These are phyloP conservation scores for Tetragonia tetragonoides DNA, from an alignment of 148 eudicot genomes.

Conservation along the genomic window DNA sequence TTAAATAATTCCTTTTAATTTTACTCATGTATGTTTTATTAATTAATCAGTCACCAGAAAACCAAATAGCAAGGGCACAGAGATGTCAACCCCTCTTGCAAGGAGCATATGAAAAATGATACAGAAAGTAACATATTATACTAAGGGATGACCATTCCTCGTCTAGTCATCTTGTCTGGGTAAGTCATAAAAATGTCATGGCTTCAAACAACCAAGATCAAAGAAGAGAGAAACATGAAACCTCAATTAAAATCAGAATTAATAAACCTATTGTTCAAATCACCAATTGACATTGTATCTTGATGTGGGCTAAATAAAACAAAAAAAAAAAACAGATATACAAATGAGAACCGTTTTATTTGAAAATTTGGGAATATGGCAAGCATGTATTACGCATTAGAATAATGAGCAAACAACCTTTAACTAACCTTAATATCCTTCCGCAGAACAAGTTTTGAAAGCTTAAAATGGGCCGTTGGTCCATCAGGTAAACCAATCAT, in stretches of 20 bases:
- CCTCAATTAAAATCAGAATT: not conserved
- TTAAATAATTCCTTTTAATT: too few species aligned
- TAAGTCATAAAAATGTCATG: too few species aligned
- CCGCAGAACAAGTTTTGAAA: constrained; percentile 73
- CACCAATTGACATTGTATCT: not conserved
- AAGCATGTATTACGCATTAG: not conserved
- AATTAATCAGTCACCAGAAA: too few species aligned
- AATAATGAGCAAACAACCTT: not conserved
- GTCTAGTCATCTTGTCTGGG: not conserved
- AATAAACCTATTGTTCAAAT: too few species aligned
- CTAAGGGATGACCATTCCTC: not conserved
- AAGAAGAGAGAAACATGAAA: not conserved
- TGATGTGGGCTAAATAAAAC: too few species aligned
- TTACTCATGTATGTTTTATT: too few species aligned
- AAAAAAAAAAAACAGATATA: too few species aligned
- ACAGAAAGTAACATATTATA: not conserved
- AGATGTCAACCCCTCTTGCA: not conserved
- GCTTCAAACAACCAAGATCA: not conserved
- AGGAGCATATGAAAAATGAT: not conserved
- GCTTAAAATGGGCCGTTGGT: constrained; percentile 97
- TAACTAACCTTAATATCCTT: constrained; percentile 81
- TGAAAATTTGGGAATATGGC: not conserved
- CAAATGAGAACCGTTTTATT: not conserved
- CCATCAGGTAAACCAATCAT: constrained; percentile 87
- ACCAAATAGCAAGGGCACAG: not conserved